Evolutionary conservation across 805 yeast genomes (phyloP).

Genomic region (Candida succiphila): DNA sequence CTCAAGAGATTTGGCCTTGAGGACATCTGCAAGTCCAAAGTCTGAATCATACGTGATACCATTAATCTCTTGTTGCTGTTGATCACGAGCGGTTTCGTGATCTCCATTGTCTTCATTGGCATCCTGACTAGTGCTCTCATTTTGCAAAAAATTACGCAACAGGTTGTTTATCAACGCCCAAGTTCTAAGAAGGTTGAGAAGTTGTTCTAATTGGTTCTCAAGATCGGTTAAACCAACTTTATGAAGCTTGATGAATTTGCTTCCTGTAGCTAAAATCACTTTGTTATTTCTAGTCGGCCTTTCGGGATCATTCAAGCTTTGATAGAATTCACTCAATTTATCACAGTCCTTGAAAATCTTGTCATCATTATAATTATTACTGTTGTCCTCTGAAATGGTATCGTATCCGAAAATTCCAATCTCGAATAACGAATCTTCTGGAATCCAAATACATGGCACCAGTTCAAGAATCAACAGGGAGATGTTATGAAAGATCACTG

Average conservation of each 20-base stretch:
- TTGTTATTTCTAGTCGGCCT: too few relatives aligned
- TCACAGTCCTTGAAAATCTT: neutral
- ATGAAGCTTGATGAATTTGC: constrained; percentile 16
- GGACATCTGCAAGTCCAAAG: neutral
- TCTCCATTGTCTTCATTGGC: neutral
- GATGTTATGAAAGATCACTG: constrained; percentile 8
- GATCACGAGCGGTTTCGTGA: neutral
- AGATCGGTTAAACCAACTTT: neutral
- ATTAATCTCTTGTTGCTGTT: neutral
- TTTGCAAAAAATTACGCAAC: constrained; percentile 10
- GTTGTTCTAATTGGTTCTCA: neutral
- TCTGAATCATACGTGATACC: neutral
- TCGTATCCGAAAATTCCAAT: neutral
- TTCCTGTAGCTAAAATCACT: constrained; percentile 15
- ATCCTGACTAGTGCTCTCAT: neutral
- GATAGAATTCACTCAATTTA: neutral
- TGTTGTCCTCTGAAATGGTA: neutral
- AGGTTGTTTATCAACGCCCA: constrained; percentile 19
- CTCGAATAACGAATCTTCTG: constrained; percentile 14
- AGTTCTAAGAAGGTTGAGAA: constrained; percentile 14
- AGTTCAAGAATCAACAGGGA: constrained; percentile 18
- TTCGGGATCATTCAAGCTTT: neutral
- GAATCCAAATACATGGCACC: constrained; percentile 23
- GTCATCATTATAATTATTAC: neutral
- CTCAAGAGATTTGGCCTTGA: neutral